phyloP scores from a whole-genome alignment of 176 grass and related monocot genomes.

The Zizania latifolia region DNA sequence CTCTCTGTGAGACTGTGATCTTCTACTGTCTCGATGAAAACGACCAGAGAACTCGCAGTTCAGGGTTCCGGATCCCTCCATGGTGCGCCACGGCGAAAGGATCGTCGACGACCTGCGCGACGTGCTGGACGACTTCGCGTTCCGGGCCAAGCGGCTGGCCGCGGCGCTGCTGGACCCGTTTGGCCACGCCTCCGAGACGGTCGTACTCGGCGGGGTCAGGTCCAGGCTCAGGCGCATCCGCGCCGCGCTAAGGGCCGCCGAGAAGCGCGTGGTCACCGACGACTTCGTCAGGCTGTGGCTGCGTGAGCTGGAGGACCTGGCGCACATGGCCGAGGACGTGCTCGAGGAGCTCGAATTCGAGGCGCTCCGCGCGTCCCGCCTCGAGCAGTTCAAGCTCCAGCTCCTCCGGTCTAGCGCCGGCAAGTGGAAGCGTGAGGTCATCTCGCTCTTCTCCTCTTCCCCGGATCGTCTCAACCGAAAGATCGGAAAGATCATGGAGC shows the following conservation, averaged over 20 bases:
- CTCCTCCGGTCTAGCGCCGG: constrained; percentile 5
- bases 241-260: constrained; percentile 30
- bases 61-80: too few species aligned
- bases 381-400: constrained; percentile 31
- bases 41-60: too few species aligned
- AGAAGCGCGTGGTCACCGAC: constrained; percentile 17
- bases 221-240: constrained; percentile 22
- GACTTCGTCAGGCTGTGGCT: constrained; percentile 31
- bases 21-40: too few species aligned
- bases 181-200: not conserved
- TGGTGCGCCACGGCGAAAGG: not conserved
- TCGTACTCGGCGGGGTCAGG: constrained; percentile 19
- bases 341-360: constrained; percentile 40
- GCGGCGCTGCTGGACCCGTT: constrained; percentile 9
- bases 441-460: constrained; percentile 22
- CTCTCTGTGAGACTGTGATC: too few species aligned
- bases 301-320: constrained; percentile 30
- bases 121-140: constrained; percentile 13
- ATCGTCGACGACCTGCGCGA: constrained; percentile 13
- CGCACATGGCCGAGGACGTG: constrained; percentile 30
- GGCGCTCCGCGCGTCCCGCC: constrained; percentile 18
- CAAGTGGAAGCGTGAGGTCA: constrained; percentile 30
- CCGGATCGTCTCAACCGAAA: not conserved
- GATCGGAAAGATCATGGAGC: constrained; percentile 23
- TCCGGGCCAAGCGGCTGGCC: constrained; percentile 4